These are phyloP conservation scores for Colletotrichum liaoningense DNA, from an alignment of 2,329 filamentous ascomycete genomes.

Conservation along the genomic window DNA sequence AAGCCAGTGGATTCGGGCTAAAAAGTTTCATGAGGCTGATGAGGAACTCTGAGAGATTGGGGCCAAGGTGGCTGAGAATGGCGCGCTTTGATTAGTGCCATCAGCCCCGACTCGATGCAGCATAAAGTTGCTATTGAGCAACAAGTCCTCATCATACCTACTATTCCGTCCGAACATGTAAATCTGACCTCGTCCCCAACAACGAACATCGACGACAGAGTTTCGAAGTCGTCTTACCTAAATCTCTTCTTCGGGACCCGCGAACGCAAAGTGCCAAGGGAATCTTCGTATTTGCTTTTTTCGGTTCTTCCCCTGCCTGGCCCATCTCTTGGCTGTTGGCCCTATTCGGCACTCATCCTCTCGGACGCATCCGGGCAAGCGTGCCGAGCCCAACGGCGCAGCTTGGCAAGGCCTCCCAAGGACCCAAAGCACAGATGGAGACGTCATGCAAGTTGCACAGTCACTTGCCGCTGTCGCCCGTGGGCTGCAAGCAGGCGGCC, in stretches of 20 bases:
- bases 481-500: slow-evolving; percentile 2
- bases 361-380: slow-evolving; percentile 1
- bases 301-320: background rate
- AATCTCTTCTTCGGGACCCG: background rate
- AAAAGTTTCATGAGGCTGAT: too few relatives aligned
- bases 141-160: background rate
- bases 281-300: slow-evolving; percentile 3
- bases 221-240: background rate
- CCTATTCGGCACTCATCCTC: background rate
- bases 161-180: background rate
- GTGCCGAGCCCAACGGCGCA: slow-evolving; percentile 13
- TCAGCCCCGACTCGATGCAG: background rate
- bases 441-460: slow-evolving; percentile 17
- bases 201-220: background rate
- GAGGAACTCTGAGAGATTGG: background rate
- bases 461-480: background rate
- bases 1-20: background rate
- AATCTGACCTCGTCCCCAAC: background rate
- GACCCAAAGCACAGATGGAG: slow-evolving; percentile 2
- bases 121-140: background rate
- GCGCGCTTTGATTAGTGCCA: background rate
- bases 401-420: slow-evolving; percentile 15
- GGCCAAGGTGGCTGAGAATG: background rate
- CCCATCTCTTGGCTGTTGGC: background rate
- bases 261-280: background rate